Conservation (phyloP, 2,329 filamentous ascomycete species). For the Cladosporium oxysporum region DNA sequence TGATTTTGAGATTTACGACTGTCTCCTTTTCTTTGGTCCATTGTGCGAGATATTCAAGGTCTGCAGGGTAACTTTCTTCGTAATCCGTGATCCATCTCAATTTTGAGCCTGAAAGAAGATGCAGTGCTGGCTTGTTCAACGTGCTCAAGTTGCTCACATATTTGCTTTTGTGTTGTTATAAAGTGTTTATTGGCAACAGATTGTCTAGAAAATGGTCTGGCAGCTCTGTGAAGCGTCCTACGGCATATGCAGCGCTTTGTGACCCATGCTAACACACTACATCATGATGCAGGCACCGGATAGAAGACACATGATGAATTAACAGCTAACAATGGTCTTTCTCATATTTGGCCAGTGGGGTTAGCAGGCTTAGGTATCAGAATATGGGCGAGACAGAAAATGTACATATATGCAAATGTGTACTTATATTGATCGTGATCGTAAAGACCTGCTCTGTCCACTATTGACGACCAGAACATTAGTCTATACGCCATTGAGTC, state of each 20-base stretch:
- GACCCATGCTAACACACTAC: neutral
- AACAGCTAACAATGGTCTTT: neutral
- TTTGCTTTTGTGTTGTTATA: neutral
- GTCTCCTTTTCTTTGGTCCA: neutral
- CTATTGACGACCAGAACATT: neutral
- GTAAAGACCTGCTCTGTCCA: neutral
- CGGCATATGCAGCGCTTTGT: neutral
- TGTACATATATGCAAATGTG: neutral
- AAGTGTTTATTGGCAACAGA: neutral
- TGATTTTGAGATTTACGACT: neutral
- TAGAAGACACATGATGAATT: neutral
- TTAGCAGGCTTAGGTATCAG: neutral
- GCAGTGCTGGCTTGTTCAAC: too few species aligned
- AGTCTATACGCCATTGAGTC: neutral
- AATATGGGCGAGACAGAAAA: neutral
- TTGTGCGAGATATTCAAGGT: neutral
- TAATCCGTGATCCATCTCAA: neutral
- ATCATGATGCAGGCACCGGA: neutral
- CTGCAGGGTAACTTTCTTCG: neutral
- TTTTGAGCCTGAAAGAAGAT: too few species aligned
- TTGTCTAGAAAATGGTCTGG: neutral
- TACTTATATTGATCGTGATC: neutral
- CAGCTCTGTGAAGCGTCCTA: neutral
- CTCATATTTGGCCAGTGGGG: neutral
- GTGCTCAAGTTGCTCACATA: too few species aligned